phyloP scores from a whole-genome alignment of 148 eudicot genomes.

The Drosera capensis region DNA sequence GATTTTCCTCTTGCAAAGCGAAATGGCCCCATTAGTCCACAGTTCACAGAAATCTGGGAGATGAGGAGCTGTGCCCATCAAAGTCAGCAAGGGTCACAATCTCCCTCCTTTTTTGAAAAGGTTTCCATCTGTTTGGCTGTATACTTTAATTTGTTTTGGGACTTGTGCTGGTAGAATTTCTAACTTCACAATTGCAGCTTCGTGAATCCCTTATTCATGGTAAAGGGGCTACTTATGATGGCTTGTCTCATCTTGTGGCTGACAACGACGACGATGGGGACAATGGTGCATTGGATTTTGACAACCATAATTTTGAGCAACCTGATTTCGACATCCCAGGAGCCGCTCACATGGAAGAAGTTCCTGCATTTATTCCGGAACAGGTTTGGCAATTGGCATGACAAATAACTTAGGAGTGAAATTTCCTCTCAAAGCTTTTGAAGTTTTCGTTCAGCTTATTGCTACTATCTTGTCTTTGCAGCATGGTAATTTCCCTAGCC shows the following conservation, averaged over 20 bases:
- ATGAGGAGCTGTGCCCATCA: conserved; percentile 13
- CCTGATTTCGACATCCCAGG: conserved; percentile 69
- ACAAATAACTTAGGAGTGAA: background rate
- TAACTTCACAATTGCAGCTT: conserved; percentile 36
- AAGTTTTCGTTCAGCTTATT: conserved; percentile 8
- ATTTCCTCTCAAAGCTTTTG: too few relatives aligned
- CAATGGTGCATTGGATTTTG: conserved; percentile 13
- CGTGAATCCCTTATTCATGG: conserved; percentile 57
- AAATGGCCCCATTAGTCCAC: conserved; percentile 44
- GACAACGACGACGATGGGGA: conserved; percentile 35
- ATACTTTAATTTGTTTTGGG: conserved; percentile 4
- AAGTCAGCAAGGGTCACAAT: conserved; percentile 24
- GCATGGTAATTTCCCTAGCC: conserved; percentile 30
- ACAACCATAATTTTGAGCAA: conserved; percentile 31
- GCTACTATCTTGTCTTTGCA: conserved; percentile 21
- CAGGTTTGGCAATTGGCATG: conserved; percentile 23
- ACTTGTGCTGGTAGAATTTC: conserved; percentile 4
- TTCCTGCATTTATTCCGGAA: conserved; percentile 22
- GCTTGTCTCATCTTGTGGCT: conserved; percentile 20
- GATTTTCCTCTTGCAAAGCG: conserved; percentile 70
- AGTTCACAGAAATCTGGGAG: conserved; percentile 57
- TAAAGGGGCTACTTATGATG: conserved; percentile 16
- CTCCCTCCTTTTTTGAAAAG: conserved; percentile 61
- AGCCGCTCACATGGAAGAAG: conserved; percentile 31
- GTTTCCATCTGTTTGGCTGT: too few relatives aligned